phyloP scores from a whole-genome alignment of 768 basidiomycete species.

The Hericium erinaceus region DNA sequence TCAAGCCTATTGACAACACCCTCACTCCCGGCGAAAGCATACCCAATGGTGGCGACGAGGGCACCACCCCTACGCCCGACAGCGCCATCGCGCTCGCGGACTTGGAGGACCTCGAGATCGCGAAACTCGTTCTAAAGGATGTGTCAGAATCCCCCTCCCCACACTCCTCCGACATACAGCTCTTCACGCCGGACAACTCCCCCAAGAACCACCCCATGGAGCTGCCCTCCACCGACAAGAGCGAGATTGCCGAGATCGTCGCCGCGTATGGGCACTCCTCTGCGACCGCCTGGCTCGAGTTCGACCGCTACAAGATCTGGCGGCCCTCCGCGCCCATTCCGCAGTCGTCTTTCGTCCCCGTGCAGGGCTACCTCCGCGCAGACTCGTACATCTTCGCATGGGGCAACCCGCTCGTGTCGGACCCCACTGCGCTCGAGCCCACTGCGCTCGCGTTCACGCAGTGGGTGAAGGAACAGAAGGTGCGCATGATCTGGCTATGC shows the following conservation, averaged over 20 bases:
- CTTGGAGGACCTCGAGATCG: no score
- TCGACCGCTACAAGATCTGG: constrained; percentile 36
- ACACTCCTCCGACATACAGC: no score
- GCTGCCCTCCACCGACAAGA: not conserved
- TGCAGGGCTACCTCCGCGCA: constrained; percentile 55
- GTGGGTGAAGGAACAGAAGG: constrained; percentile 30
- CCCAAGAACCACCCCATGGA: no score
- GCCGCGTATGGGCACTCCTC: constrained; percentile 59
- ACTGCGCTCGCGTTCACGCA: constrained; percentile 34
- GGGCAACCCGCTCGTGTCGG: constrained; percentile 15
- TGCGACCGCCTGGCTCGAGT: constrained; percentile 63
- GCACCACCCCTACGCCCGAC: no score
- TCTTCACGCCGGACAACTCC: no score
- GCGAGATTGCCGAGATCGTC: constrained; percentile 29
- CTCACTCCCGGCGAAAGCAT: no score
- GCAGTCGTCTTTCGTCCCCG: constrained; percentile 41
- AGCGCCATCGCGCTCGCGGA: no score
- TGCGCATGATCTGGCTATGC: constrained; percentile 53
- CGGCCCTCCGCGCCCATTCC: constrained; percentile 56
- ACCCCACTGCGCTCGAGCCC: constrained; percentile 27
- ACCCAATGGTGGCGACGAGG: no score
- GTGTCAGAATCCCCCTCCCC: no score
- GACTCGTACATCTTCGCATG: constrained; percentile 26
- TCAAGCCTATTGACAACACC: no score
- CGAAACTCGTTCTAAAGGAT: no score